Evolutionary conservation across 768 basidiomycete species (phyloP), one percentile per base, ranked within the genome.

Genomic region (Serendipita sp.): DNA sequence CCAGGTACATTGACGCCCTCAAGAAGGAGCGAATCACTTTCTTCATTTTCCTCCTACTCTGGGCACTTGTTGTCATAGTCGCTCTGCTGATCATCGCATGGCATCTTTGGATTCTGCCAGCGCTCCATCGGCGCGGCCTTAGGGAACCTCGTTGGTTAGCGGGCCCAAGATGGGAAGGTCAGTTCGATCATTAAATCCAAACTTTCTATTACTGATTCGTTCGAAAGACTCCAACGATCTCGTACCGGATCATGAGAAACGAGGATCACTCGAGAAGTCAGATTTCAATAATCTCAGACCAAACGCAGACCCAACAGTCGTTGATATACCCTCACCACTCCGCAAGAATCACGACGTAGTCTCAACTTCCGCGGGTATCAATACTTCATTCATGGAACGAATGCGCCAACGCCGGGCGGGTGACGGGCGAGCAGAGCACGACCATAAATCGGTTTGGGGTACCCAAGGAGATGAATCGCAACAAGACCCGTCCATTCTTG

Each of bases 11-110:
- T 14, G 73, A 74, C 11, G 79, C 83, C 20, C 75, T 98, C 66
- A 78, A 82, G 74, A 85, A 85, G 70, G 91, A 97, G 71, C 83
- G 88, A 33, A 71, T 90, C 64, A 88, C 91, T 78, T 96, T 95
- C 70, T 71, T 72, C 2, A 77, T 95, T 66, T 91, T 96, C 75
- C 77, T 95, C 67, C 85, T 74, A 0, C 75, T 97, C 1, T 98
- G 93, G 92, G 80, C 75, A 17, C 38, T 90, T 41, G 90, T 96
- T 48, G 83, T 92, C 26, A 68, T 95, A 63, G 86, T 94, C 79
- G 94, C 81, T 14, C 69, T 90, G 28, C 70, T 69, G 63, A 73
- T 90, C 68, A 75, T 92, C 45, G 74, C 85, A 56, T 91, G 86
- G 86, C 80, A 89, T 69, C 31, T 58, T 58, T 58, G 53, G 53